A percentile compares a stretch with the other conserved stretches of the same genome.
phyloP scores from a whole-genome alignment of 805 yeast genomes.

The Suhomyces canberraensis region DNA sequence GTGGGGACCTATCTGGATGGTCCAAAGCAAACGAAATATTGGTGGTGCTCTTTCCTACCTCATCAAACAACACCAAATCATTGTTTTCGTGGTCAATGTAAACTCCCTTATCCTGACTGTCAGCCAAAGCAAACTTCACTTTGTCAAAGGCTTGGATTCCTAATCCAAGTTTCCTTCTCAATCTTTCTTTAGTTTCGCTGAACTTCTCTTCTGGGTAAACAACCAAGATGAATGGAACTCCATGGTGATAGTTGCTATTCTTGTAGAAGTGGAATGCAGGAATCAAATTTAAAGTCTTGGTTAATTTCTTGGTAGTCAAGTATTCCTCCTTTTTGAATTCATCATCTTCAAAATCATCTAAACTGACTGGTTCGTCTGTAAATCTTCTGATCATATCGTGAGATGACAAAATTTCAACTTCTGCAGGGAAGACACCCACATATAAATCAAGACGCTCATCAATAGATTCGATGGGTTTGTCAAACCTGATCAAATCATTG shows the following conservation, averaged over 20 bases:
- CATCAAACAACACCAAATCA: slow-evolving; percentile 53
- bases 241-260: slow-evolving; percentile 63
- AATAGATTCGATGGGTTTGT: slow-evolving; percentile 31
- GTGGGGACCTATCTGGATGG: slow-evolving; percentile 77
- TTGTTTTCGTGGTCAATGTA: slow-evolving; percentile 51
- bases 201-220: slow-evolving; percentile 66
- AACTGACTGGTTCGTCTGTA: slow-evolving; percentile 16
- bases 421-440: slow-evolving; percentile 43
- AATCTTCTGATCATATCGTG: slow-evolving; percentile 33
- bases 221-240: slow-evolving; percentile 82
- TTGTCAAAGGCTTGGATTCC: slow-evolving; percentile 79
- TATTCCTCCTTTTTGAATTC: slow-evolving; percentile 24
- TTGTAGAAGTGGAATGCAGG: slow-evolving; percentile 77
- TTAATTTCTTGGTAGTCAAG: slow-evolving; percentile 17
- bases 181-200: slow-evolving; percentile 57
- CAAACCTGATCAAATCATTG: slow-evolving; percentile 36
- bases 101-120: slow-evolving; percentile 35
- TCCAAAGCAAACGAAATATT: slow-evolving; percentile 71
- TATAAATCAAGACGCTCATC: slow-evolving; percentile 35
- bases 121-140: slow-evolving; percentile 61
- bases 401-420: slow-evolving; percentile 35
- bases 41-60: slow-evolving; percentile 36
- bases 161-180: slow-evolving; percentile 68
- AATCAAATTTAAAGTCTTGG: slow-evolving; percentile 42
- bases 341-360: slow-evolving; percentile 23